Evolutionary conservation across 1,139 yeast genomes (phyloP), one percentile per base, ranked within the genome.

Genomic region (Kurtzmaniella quercitrusa): DNA sequence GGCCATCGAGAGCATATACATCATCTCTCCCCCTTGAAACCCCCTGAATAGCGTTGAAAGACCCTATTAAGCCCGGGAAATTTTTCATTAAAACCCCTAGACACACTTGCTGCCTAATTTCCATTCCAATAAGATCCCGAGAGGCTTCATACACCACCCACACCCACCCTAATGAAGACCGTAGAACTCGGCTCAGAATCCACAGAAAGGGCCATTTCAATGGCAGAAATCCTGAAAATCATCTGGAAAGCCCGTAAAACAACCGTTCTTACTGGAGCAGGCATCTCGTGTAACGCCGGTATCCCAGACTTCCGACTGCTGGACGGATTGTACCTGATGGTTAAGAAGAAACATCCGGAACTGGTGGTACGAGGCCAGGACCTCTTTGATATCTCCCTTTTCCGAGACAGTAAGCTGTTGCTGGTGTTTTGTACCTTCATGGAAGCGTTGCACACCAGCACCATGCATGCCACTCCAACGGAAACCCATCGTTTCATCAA

Each of bases 281-380:
- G 98, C 1, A 88, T 91, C 46, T 88, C 96, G 21, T 89, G 97
- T 60, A 89, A 87, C 60, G 97, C 98, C 1, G 98, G 98, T 0
- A 91, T 91, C 44, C 98, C 98, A 1, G 98, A 91, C 61, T 91
- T 91, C 62, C 74, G 98, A 46, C 86, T 95, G 1, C 70, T 82
- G 15, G 81, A 85, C 51, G 98, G 98, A 2, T 73, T 91, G 19
- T 91, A 91, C 66, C 81, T 85, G 50, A 62, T 82, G 65, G 90
- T 84, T 16, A 85, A 84, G 55, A 66, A 69, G 15, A 78, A 80
- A 52, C 77, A 77, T 55, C 88, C 89, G 2, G 74, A 76, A 43
- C 69, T 78, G 7, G 73, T 81, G 6, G 79, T 84, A 37, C 81
- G 79, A 52, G 98, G 98, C 4, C 89, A 88, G 57, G 98, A 93